These are phyloP conservation scores for Wickerhamiella alocasiicola DNA, from an alignment of 805 yeast genomes.

Conservation along the genomic window DNA sequence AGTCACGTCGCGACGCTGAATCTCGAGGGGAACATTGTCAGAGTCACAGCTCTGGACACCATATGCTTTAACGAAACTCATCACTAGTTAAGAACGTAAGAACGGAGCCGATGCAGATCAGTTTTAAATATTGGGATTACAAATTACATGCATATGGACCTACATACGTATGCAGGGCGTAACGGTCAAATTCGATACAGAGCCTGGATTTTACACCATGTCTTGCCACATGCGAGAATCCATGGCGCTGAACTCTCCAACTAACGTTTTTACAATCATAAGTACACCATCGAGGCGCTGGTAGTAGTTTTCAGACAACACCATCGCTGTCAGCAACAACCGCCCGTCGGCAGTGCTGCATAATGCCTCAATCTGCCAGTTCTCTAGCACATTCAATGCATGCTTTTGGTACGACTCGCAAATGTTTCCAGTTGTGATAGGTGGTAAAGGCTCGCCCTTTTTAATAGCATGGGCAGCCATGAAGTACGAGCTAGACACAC, in stretches of 20 bases:
- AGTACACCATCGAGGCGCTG: slow-evolving; percentile 2
- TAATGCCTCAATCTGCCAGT: not conserved
- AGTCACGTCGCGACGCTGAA: slow-evolving; percentile 17
- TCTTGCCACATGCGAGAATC: slow-evolving; percentile 1
- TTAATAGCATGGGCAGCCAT: slow-evolving; percentile 4
- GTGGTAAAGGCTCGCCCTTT: slow-evolving; percentile 1
- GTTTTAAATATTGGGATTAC: no score
- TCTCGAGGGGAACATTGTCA: slow-evolving; percentile 3
- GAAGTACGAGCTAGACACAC: not conserved
- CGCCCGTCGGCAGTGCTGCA: not conserved
- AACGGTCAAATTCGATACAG: no score
- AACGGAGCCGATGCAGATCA: no score
- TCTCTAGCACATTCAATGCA: not conserved
- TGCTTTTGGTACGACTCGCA: slow-evolving; percentile 1
- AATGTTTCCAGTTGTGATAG: slow-evolving; percentile 1
- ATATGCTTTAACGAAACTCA: slow-evolving; percentile 7
- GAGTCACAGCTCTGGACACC: slow-evolving; percentile 1
- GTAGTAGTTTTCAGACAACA: not conserved
- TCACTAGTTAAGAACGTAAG: no score
- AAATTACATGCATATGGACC: no score
- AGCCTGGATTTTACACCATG: no score
- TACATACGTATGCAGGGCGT: no score
- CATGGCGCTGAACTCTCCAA: slow-evolving; percentile 3
- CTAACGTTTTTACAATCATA: slow-evolving; percentile 1
- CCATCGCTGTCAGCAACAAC: not conserved